Conservation (phyloP, 1,284 basidiomycete species). For the Ustilago hordei region DNA sequence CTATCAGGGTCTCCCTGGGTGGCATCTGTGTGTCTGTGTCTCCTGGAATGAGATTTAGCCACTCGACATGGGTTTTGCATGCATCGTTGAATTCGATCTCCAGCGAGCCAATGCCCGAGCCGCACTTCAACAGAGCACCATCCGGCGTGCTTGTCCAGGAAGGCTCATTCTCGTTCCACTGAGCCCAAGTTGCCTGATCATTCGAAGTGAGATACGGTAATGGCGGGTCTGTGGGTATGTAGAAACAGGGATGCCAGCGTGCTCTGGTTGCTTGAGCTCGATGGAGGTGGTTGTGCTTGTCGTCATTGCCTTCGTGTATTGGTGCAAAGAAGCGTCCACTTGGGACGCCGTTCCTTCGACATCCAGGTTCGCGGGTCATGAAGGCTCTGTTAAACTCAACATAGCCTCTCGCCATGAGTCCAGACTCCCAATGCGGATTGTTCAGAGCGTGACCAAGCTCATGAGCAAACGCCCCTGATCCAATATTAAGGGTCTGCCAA, state of each 20-base stretch:
- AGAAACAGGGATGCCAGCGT: conserved; percentile 53
- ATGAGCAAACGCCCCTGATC: conserved; percentile 53
- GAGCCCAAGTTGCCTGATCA: conserved; percentile 18
- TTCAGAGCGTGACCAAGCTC: conserved; percentile 51
- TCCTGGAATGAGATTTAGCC: conserved; percentile 19
- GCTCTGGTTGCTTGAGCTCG: conserved; percentile 48
- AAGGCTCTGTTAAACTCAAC: conserved; percentile 56
- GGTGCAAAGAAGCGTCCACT: conserved; percentile 18
- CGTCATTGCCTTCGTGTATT: conserved; percentile 44
- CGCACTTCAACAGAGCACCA: conserved; percentile 34
- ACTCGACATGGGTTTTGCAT: conserved; percentile 47
- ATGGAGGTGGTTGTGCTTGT: conserved; percentile 49
- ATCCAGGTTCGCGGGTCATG: conserved; percentile 53
- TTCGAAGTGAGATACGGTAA: conserved; percentile 22
- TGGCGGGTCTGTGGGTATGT: conserved; percentile 40
- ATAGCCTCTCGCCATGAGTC: conserved; percentile 56
- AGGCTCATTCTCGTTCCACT: conserved; percentile 43
- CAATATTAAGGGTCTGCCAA: conserved; percentile 57
- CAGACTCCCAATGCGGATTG: conserved; percentile 50
- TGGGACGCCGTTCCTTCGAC: conserved; percentile 16
- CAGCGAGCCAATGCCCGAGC: conserved; percentile 36
- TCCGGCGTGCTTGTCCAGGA: conserved; percentile 28
- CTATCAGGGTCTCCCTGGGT: conserved; percentile 27
- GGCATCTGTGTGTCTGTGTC: conserved; percentile 7
- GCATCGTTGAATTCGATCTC: conserved; percentile 41